A percentile compares a stretch with the other conserved stretches of the same genome.
Conservation (phyloP, 2,329 filamentous ascomycete genomes). For the Fusarium lateritium region DNA sequence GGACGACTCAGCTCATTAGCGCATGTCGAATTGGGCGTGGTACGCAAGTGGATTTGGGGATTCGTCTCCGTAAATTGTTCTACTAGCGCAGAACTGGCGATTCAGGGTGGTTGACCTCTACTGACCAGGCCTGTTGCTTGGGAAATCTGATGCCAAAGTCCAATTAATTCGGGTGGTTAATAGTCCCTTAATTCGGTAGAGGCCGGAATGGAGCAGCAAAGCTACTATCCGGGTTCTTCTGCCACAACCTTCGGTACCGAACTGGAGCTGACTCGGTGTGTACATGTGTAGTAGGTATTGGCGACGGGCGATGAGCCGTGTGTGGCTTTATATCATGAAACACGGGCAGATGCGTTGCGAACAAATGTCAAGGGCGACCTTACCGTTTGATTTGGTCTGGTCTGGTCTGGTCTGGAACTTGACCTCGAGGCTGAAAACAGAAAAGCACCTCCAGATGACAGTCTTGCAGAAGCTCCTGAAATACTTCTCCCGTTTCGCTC, state of each 20-base stretch:
- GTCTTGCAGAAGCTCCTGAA: slow-evolving; percentile 27
- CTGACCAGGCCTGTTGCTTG: slow-evolving; percentile 26
- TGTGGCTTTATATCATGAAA: slow-evolving; percentile 36
- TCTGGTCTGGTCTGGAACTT: slow-evolving; percentile 21
- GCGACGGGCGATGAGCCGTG: not conserved
- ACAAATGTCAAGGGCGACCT: slow-evolving; percentile 12
- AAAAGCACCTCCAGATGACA: slow-evolving; percentile 34
- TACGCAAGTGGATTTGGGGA: slow-evolving; percentile 28
- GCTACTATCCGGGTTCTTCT: not conserved
- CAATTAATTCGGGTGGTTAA: slow-evolving; percentile 12
- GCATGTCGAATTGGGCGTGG: slow-evolving; percentile 36
- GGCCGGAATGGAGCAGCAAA: slow-evolving; percentile 30
- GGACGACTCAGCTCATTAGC: slow-evolving; percentile 49
- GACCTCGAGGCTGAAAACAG: slow-evolving; percentile 34
- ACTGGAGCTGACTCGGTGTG: slow-evolving; percentile 8
- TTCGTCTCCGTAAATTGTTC: slow-evolving; percentile 28
- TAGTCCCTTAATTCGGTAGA: slow-evolving; percentile 30
- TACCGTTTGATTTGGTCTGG: slow-evolving; percentile 5
- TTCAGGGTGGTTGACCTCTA: slow-evolving; percentile 30
- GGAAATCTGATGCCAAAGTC: slow-evolving; percentile 19
- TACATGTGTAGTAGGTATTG: not conserved
- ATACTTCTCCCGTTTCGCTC: slow-evolving; percentile 16
- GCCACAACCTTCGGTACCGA: slow-evolving; percentile 22
- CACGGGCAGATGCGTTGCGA: slow-evolving; percentile 18
- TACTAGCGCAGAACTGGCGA: slow-evolving; percentile 32